Percentiles rank a stretch among this genome's conserved stretches.
Conservation (phyloP, 2,329 filamentous ascomycete genomes). For the Apiospora phragmitis region DNA sequence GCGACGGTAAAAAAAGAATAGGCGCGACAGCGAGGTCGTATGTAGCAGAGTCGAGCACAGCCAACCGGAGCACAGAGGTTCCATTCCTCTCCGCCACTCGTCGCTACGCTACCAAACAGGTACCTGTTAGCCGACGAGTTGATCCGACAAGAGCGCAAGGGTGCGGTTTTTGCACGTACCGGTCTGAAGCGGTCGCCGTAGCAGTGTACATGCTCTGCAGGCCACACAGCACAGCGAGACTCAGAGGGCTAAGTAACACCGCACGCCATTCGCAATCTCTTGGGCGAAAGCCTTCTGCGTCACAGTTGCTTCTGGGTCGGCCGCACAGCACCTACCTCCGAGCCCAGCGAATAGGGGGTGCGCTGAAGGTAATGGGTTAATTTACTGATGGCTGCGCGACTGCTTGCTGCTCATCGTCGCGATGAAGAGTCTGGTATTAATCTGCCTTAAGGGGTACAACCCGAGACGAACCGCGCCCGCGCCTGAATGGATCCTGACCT, state of each 20-base stretch:
- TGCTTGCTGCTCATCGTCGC: not conserved
- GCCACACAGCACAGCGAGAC: too few relatives aligned
- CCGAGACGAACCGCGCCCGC: not conserved
- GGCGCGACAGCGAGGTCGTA: slow-evolving; percentile 2
- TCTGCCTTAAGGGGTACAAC: slow-evolving; percentile 2
- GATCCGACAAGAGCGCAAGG: not conserved
- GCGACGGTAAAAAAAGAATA: not conserved
- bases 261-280: slow-evolving; percentile 6
- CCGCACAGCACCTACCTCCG: not conserved
- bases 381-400: not conserved
- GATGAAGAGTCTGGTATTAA: not conserved
- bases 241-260: not conserved
- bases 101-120: not conserved
- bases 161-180: slow-evolving; percentile 11
- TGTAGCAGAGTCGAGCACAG: not conserved
- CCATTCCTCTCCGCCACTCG: not conserved
- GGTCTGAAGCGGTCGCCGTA: slow-evolving; percentile 15
- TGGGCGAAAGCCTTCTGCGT: slow-evolving; percentile 7
- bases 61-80: not conserved
- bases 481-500: not conserved
- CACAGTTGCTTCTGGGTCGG: not conserved
- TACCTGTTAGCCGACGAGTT: slow-evolving; percentile 1
- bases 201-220: not conserved
- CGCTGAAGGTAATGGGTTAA: slow-evolving; percentile 6
- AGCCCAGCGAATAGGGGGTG: not conserved